Base-by-base conservation (phyloP, 2,329 filamentous ascomycete genomes). In the Sporothrix inflata region DNA sequence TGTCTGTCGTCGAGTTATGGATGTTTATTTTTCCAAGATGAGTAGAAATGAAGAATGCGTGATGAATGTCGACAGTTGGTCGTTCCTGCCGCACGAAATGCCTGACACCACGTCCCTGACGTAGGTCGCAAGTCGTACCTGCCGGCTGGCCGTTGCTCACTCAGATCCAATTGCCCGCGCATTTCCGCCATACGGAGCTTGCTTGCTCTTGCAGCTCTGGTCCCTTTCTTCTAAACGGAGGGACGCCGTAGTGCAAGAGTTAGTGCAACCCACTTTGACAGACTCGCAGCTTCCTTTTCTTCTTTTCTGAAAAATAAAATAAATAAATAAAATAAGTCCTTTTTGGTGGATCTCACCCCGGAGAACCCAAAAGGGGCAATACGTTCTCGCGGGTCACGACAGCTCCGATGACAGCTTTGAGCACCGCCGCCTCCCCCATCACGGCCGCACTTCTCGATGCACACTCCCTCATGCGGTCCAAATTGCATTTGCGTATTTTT, bases 361-460 rank as follows among this genome's bases (percentile, higher is more conserved):
- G 61, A 65, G 40, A 65, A 27, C 61, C 61, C 21, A 65, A 65
- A 65, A 65, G 61, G 24, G 61, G 40, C 21, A 65, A 63, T 63
- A 40, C 34, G 34, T n/a, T n/a, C 14, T 30, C 53, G 53, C 27
- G 51, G 55, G 30, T 60, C 55, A 34, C 55, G 19, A 38, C 55
- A 61, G 30, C 30, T 61, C 27, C 34, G 34, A 63, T 24, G 57
- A 38, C n/a, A 42, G 5, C 34, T 61, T 40, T 30, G 11, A n/a
- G 11, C 8, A 40, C 1, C 12, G 42, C 19, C 7, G 1, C 30
- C 11, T 12, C 8, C 8, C 8, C 19, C n/a, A 38, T 34, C 8
- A 21, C 34, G 9, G 6, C n/a, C 9, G 8, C n/a, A 8, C 2
- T 11, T 61, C 30, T 61, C 57, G 19, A 21, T 40, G 34, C 34